Evolutionary conservation across 73 alveolate genomes (phyloP), one percentile per base, ranked within the genome.

Genomic region (Paramecium tetraurelia): DNA sequence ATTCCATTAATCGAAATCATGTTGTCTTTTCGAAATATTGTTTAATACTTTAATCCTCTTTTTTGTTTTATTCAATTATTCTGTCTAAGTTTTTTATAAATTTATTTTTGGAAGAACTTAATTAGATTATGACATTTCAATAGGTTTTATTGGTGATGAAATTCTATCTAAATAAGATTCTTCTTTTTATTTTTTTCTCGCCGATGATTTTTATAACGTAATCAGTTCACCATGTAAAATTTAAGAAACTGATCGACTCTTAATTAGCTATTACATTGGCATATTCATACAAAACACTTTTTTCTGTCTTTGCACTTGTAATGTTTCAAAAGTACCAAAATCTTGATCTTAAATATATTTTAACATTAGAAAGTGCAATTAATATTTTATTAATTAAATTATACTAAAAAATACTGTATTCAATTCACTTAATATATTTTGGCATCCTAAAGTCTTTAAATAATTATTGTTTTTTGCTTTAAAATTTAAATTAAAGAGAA

Each of bases 301-400:
- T 35, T 80, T 80, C 7, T 40, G 24, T 80, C 90, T 80, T 80
- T 18, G 22, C n/a, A 43, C 8, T 33, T 10, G 43, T 48, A 3
- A 10, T 20, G 22, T 29, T 80, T 80, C 70, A 22, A 80, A 20
- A 1, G 43, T 80, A 2, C 90, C 90, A 80, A 80, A 80, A 35
- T 80, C 90, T 80, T 31, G 57, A 22, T 80, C 90, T 20, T 80
- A 80, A 44, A 80, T 48, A 80, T 80, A 80, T 46, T 80, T 80
- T 44, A 80, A 24, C 90, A 80, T 80, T n/a, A n/a, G n/a, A n/a
- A n/a, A n/a, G n/a, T 16, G 16, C 11, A 53, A 53, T 18, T 53
- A 53, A 53, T 53, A 18, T 18, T 18, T 53, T 53, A 53, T 18
- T 53, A 53, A 53, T 18, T 53, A 53, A n/a, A 53, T 33, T 48